A percentile compares a stretch with the other conserved stretches of the same genome.
Evolutionary conservation across 768 basidiomycete species (phyloP).

Genomic region (Lepiota brunneoincarnata): DNA sequence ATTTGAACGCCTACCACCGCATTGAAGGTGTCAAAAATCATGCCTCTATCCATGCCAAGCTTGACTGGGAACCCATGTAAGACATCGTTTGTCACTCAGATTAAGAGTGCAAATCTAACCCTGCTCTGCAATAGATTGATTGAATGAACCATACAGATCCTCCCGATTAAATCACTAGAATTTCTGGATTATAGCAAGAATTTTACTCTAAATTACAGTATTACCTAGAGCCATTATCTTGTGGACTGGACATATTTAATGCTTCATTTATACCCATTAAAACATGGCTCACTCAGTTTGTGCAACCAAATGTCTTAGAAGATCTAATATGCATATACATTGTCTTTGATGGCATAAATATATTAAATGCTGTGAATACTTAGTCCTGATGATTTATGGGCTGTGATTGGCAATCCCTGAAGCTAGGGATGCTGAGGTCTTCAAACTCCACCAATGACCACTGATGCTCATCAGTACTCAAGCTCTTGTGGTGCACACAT

Average conservation of each 20-base stretch:
- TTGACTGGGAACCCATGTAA: constrained; percentile 50
- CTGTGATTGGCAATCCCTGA: too few relatives aligned
- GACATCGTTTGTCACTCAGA: constrained; percentile 17
- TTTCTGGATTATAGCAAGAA: neutral
- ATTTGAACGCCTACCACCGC: constrained; percentile 93
- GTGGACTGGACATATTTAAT: neutral
- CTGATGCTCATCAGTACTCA: too few relatives aligned
- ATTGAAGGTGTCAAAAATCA: constrained; percentile 83
- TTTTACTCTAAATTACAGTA: neutral
- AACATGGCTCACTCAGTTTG: neutral
- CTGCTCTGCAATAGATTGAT: constrained; percentile 9
- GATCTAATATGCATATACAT: too few relatives aligned
- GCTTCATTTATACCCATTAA: neutral
- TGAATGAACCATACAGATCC: constrained; percentile 8
- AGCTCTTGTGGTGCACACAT: too few relatives aligned
- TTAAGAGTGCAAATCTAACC: neutral
- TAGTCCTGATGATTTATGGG: too few relatives aligned
- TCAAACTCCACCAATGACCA: too few relatives aligned
- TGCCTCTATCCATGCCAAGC: constrained; percentile 69
- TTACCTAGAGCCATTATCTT: neutral
- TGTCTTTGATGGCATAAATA: too few relatives aligned
- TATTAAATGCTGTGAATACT: too few relatives aligned
- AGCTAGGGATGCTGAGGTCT: too few relatives aligned
- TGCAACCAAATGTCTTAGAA: too few relatives aligned
- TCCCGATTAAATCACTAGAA: neutral